Conservation (phyloP, 2,329 filamentous ascomycete species). For the Tolypocladium capitatum region DNA sequence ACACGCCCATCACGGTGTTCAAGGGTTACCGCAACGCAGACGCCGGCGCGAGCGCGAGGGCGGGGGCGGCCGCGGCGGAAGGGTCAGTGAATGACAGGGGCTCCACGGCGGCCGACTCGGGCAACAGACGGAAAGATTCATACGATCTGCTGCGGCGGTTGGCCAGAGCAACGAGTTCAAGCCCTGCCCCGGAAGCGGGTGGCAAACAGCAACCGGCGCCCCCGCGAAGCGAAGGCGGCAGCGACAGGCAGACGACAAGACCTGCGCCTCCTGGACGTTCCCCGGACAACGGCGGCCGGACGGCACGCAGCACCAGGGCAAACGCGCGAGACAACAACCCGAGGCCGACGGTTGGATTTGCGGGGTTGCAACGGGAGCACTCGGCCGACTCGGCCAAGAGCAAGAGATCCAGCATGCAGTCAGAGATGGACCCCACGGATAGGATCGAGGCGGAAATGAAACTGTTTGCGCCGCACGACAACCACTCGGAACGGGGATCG, state of each 20-base stretch:
- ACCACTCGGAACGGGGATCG: constrained; percentile 42
- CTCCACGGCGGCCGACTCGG: neutral
- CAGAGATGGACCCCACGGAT: constrained; percentile 40
- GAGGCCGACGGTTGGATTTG: constrained; percentile 33
- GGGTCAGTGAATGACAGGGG: neutral
- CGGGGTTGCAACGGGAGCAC: constrained; percentile 25
- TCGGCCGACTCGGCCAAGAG: constrained; percentile 34
- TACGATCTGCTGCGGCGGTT: constrained; percentile 36
- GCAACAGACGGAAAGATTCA: constrained; percentile 21
- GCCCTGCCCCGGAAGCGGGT: constrained; percentile 21
- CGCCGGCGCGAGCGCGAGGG: neutral
- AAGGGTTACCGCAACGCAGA: constrained; percentile 10
- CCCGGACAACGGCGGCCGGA: constrained; percentile 7
- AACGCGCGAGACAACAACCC: constrained; percentile 9
- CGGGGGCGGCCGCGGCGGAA: neutral
- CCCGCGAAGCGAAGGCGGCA: constrained; percentile 2
- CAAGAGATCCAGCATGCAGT: constrained; percentile 35
- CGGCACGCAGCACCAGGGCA: constrained; percentile 5
- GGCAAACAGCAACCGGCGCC: constrained; percentile 8
- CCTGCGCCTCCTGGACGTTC: constrained; percentile 7
- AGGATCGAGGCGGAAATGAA: constrained; percentile 43
- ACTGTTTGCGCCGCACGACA: constrained; percentile 41
- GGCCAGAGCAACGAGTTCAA: constrained; percentile 32
- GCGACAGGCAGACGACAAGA: constrained; percentile 2
- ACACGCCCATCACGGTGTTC: constrained; percentile 29